Conservation (phyloP, 78 protist species). For the Chrysochromulina parva region DNA sequence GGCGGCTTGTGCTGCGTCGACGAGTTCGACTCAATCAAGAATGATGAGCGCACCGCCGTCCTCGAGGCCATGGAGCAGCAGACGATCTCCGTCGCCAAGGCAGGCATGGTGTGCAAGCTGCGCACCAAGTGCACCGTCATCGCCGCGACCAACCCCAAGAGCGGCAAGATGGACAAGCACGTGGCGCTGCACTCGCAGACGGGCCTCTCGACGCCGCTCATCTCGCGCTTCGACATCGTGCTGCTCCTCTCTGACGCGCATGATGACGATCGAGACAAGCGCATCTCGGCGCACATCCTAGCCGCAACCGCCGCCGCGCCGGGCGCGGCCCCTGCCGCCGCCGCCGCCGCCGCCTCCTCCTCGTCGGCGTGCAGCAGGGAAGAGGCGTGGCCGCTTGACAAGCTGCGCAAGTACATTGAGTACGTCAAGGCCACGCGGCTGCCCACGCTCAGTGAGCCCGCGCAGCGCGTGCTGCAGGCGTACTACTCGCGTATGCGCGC, state of each 20-base stretch:
- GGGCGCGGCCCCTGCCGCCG: background rate
- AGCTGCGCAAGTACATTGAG: conserved; percentile 66
- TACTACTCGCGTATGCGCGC: conserved; percentile 77
- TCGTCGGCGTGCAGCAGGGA: background rate
- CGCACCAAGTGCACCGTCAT: conserved; percentile 84
- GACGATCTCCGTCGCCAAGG: conserved; percentile 96
- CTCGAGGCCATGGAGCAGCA: conserved; percentile 97
- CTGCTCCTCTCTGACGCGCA: conserved; percentile 80
- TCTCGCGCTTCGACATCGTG: conserved; percentile 92
- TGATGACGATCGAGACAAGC: conserved; percentile 72
- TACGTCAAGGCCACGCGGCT: conserved; percentile 36
- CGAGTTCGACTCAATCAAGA: conserved; percentile 89
- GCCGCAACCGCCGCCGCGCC: background rate
- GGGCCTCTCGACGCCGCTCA: conserved; percentile 86
- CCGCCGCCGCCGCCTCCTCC: background rate
- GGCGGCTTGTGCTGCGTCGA: conserved; percentile 99
- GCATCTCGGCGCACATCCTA: conserved; percentile 70
- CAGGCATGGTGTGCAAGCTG: conserved; percentile 91
- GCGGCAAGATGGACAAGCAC: conserved; percentile 26
- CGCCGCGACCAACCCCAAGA: conserved; percentile 61
- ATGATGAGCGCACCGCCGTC: conserved; percentile 70
- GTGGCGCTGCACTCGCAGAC: conserved; percentile 60
- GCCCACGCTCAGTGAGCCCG: conserved; percentile 12
- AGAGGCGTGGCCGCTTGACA: conserved; percentile 13
- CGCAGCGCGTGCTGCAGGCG: conserved; percentile 44